Base-by-base conservation (phyloP, 441 rosid species). In the Populus trichocarpa region DNA sequence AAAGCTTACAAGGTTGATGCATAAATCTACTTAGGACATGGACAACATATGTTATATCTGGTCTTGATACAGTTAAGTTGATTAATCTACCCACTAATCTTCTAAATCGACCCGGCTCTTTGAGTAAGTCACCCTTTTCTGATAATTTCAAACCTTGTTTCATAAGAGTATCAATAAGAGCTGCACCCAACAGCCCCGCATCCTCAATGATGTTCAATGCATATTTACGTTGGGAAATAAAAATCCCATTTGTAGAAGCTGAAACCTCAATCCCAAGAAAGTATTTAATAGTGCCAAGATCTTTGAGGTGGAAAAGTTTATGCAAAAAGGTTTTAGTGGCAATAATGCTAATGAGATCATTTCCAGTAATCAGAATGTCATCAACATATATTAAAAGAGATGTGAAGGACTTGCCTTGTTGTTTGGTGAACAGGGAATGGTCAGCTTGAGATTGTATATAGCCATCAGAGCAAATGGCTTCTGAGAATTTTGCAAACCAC, bases 51-150 rank as follows among this genome's bases (percentile, higher is more conserved):
- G 32, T 22, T 22, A 40, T 50, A 57, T 63, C 64, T 16, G 16
- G 74, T 36, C 33, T 86, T 6, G 77, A 42, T 38, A 71, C 79
- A 46, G 4, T 46, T 14, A 71, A 4, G 6, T 46, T 42, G 32
- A 71, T 71, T 12, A 71, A 7, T 0, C 35, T 40, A 1, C 64
- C 22, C 20, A 22, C 63, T 20, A 71, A 10, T 7, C 46, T 57
- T 2, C 25, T 71, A 13, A 3, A 71, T 2, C 2, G 13, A 3
- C n/a, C n/a, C 0, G 32, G 2, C 14, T 71, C 33, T 0, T 22
- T 16, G 0, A 16, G 12, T 1, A 22, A 23, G 0, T 26, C 64
- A 22, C 2, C 22, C 11, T n/a, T 42, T 3, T 40, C 2, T 1
- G 2, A 13, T 14, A 71, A 71, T 23, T 71, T 40, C 1, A 25